Evolutionary conservation across 225 moss, liverwort and hornwort species (phyloP), one percentile per base, ranked within the genome.

Genomic region (Physcomitrellopsis africana): DNA sequence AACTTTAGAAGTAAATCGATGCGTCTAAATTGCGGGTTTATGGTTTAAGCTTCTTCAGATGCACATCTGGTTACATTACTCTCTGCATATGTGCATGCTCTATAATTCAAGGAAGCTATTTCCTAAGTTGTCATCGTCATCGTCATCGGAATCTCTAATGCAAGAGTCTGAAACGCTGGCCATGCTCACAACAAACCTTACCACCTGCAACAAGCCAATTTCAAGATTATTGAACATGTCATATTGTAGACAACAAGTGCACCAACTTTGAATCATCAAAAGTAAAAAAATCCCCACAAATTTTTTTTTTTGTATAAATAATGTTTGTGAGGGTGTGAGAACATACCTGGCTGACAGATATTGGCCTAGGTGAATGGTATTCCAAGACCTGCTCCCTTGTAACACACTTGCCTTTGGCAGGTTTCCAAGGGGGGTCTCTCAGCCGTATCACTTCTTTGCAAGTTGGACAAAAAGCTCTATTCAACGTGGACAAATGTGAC

Each of bases 401-500:
- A 49, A 77, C 88, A 57, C 79, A 82, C 67, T 74, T 86, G 72
- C 78, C 76, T 69, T 83, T 83, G 47, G 66, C 83, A 78, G 81
- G 83, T 66, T 83, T 81, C 84, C 77, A 78, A 43, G 86, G 79
- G 19, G 84, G 68, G 19, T 93, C 91, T 29, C 84, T 87, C 63
- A 94, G 59, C 97, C 97, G 93, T 32, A 90, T 79, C 19, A 93
- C 66, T 51, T 84, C 77, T 77, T 89, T 92, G 89, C 97, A 97
- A 46, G 82, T 81, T 74, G 76, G 69, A 76, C 94, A 97, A 60
- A 83, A 87, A 54, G 84, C 93, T 75, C 97, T 89, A 73, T 97
- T 97, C 60, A 94, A 90, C 72, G 76, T 66, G 63, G 89, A 92
- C 65, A 93, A 29, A 27, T 76, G 82, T 41, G 89, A 80, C 52